Evolutionary conservation across 257 asterid genomes (phyloP).

Genomic region (Catharanthus roseus): DNA sequence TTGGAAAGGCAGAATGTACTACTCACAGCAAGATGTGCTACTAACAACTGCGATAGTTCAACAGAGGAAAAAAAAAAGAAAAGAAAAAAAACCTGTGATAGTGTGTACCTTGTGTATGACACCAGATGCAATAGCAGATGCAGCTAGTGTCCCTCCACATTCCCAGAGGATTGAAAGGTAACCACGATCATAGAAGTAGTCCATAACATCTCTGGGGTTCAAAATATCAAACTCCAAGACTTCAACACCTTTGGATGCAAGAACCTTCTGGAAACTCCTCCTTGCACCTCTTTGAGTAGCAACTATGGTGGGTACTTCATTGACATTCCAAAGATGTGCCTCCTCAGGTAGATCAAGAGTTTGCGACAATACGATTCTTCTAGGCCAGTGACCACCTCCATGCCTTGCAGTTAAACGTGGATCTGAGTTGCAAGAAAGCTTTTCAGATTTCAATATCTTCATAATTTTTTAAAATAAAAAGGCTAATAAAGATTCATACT

Average conservation of each 20-base stretch:
- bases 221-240: conserved; percentile 89
- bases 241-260: conserved; percentile 95
- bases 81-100: background rate
- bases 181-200: conserved; percentile 82
- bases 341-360: conserved; percentile 91
- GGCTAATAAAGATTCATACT: conserved; percentile 53
- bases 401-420: conserved; percentile 94
- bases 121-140: conserved; percentile 90
- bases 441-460: conserved; percentile 12
- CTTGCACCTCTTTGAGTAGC: conserved; percentile 94
- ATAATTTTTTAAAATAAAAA: conserved; percentile 19
- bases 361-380: conserved; percentile 80
- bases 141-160: conserved; percentile 94
- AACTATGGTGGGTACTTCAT: conserved; percentile 80
- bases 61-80: no score
- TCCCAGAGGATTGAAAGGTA: conserved; percentile 95
- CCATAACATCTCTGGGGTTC: conserved; percentile 80
- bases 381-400: conserved; percentile 95
- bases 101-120: conserved; percentile 74
- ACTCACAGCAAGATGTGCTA: conserved; percentile 3
- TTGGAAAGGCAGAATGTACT: background rate
- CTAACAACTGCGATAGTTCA: no score
- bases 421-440: conserved; percentile 45
- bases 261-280: conserved; percentile 76
- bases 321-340: conserved; percentile 84